phyloP scores from a whole-genome alignment of 75 land plant species.

The Pseudotsuga menziesii region DNA sequence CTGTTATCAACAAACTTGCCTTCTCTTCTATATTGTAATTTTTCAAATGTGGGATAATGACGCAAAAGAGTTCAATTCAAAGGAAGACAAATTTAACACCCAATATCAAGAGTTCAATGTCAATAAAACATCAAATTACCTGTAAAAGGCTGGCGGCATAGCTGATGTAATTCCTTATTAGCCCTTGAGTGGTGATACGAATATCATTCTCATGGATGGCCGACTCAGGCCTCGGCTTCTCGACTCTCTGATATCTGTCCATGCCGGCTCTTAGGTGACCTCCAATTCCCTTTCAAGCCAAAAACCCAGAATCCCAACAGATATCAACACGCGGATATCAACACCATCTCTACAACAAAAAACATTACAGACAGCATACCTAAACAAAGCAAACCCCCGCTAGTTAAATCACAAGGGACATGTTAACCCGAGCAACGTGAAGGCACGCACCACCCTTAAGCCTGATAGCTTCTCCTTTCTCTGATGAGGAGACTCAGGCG shows the following conservation, averaged over 20 bases:
- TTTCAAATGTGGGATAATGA: too few species aligned
- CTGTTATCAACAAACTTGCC: too few species aligned
- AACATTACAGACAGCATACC: too few species aligned
- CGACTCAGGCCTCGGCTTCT: slow-evolving; percentile 30
- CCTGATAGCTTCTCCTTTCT: too few species aligned
- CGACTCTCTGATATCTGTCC: slow-evolving; percentile 34
- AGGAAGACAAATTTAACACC: not conserved
- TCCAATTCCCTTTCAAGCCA: not conserved
- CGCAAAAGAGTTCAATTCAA: too few species aligned
- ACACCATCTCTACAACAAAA: too few species aligned
- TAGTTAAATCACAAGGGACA: too few species aligned
- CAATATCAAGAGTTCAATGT: not conserved
- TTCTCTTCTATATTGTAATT: too few species aligned
- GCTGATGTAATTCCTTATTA: slow-evolving; percentile 31
- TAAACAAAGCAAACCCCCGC: too few species aligned
- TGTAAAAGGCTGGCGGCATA: slow-evolving; percentile 33
- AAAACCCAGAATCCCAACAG: not conserved
- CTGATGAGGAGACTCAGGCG: too few species aligned
- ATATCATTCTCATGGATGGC: slow-evolving; percentile 36
- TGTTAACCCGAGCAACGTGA: too few species aligned
- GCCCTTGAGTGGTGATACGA: slow-evolving; percentile 31
- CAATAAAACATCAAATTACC: slow-evolving; percentile 6
- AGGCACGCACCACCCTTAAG: too few species aligned
- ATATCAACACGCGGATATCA: not conserved
- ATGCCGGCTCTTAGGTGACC: slow-evolving; percentile 2